Evolutionary conservation across 768 basidiomycete species (phyloP).

Genomic region (Tricholoma matsutake): DNA sequence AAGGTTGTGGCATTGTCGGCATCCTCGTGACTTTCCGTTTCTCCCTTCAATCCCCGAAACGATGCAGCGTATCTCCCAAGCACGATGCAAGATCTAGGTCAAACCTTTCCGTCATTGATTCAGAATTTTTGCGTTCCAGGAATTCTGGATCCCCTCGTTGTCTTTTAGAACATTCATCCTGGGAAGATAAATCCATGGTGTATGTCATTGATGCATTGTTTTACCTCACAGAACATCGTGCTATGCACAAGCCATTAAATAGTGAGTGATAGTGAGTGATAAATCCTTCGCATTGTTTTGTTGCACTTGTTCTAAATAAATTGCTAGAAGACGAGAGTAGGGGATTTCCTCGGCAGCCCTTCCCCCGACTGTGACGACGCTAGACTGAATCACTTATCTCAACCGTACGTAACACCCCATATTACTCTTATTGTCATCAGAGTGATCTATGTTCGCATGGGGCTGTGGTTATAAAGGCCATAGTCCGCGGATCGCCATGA

Average conservation of each 20-base stretch:
- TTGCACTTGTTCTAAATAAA: background rate
- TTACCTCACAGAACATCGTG: constrained; percentile 6
- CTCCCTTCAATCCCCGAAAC: constrained; percentile 3
- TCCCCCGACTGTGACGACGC: constrained; percentile 4
- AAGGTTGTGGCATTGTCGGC: constrained; percentile 2
- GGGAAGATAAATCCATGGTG: background rate
- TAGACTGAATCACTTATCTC: constrained; percentile 7
- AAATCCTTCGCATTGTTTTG: background rate
- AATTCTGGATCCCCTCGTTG: background rate
- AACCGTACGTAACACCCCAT: constrained; percentile 16
- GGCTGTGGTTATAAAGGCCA: constrained; percentile 1
- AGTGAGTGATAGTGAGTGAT: constrained; percentile 6
- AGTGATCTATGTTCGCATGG: constrained; percentile 16
- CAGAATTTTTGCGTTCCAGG: background rate
- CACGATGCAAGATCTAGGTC: background rate
- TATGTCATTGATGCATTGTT: background rate
- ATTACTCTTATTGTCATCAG: constrained; percentile 13
- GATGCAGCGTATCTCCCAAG: background rate
- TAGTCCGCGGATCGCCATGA: constrained; percentile 21
- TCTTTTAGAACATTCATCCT: background rate
- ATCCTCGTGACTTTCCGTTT: constrained; percentile 3
- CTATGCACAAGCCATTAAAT: background rate
- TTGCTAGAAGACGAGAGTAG: constrained; percentile 1
- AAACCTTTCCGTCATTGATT: background rate
- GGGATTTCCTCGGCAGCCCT: constrained; percentile 2